These are phyloP conservation scores for Edaphochlamys debaryana DNA, from an alignment of 139 green algal genomes.

Conservation along the genomic window DNA sequence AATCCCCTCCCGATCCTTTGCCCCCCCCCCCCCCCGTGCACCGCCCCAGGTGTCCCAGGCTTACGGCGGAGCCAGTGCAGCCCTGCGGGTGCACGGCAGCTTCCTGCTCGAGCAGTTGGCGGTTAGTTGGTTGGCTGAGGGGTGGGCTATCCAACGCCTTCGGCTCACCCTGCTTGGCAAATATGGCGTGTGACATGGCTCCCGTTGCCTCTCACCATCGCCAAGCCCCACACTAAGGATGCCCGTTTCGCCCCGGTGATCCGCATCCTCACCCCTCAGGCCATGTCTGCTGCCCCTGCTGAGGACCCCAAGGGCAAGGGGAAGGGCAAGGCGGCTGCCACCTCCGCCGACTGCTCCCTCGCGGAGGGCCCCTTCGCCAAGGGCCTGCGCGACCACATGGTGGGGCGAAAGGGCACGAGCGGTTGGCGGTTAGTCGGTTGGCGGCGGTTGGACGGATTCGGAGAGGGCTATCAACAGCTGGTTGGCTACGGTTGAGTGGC, in stretches of 20 bases:
- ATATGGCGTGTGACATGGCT: too few species aligned
- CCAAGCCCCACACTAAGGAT: too few species aligned
- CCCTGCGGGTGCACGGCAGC: conserved; percentile 79
- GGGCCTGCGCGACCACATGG: conserved; percentile 51
- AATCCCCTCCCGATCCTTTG: background rate
- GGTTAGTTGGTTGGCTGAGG: background rate
- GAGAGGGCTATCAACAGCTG: too few species aligned
- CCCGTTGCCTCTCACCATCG: too few species aligned
- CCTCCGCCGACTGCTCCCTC: background rate
- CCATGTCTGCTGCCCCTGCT: background rate
- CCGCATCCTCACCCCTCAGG: conserved; percentile 40
- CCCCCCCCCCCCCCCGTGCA: background rate
- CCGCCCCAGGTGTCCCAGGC: conserved; percentile 61
- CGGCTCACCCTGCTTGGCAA: too few species aligned
- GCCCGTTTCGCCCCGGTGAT: background rate
- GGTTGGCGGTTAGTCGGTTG: too few species aligned
- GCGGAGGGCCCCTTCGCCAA: conserved; percentile 43
- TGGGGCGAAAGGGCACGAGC: background rate
- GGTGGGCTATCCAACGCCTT: conserved; percentile 12
- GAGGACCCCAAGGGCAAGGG: conserved; percentile 16
- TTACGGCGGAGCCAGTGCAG: conserved; percentile 68
- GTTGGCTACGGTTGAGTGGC: too few species aligned
- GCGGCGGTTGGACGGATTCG: too few species aligned
- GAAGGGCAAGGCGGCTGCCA: background rate
- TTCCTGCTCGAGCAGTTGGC: conserved; percentile 80